These are phyloP conservation scores for Phoma herbarum DNA, from an alignment of 2,329 filamentous ascomycete genomes.

Conservation along the genomic window DNA sequence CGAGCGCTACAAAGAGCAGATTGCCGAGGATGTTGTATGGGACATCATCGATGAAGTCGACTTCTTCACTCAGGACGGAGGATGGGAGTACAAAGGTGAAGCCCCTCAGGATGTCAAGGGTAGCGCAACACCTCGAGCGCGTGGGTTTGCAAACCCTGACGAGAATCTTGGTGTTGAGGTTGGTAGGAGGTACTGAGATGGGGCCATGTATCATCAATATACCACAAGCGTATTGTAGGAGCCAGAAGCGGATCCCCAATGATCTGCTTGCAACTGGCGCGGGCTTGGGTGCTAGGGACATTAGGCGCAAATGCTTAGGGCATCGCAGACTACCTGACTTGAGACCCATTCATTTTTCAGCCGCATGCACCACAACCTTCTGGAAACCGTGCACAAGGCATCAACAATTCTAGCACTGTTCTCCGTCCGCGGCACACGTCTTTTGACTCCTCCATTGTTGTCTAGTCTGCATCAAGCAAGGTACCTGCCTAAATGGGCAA, in stretches of 20 bases:
- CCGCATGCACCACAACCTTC: not conserved
- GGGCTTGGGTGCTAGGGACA: not conserved
- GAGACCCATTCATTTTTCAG: not conserved
- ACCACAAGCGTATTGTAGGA: too few species aligned
- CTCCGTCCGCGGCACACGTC: not conserved
- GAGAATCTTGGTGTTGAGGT: slow-evolving; percentile 51
- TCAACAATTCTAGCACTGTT: not conserved
- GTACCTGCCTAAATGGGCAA: slow-evolving; percentile 2
- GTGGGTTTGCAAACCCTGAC: slow-evolving; percentile 50
- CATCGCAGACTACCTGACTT: not conserved
- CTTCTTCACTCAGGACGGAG: slow-evolving; percentile 78
- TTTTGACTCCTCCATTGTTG: not conserved
- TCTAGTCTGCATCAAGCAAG: not conserved
- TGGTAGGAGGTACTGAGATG: slow-evolving; percentile 42
- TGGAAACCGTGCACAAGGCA: not conserved
- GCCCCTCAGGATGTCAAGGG: slow-evolving; percentile 42
- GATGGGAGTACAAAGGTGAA: slow-evolving; percentile 53
- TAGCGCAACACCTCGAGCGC: slow-evolving; percentile 48
- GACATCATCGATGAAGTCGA: slow-evolving; percentile 95
- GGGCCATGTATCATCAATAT: not conserved
- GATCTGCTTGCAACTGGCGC: not conserved
- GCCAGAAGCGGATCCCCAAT: not conserved
- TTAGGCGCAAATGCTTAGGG: not conserved
- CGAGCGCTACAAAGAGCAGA: slow-evolving; percentile 89
- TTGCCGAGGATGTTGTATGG: slow-evolving; percentile 91